Conservation (phyloP, 257 asterid species). For the Ilex asprella region DNA sequence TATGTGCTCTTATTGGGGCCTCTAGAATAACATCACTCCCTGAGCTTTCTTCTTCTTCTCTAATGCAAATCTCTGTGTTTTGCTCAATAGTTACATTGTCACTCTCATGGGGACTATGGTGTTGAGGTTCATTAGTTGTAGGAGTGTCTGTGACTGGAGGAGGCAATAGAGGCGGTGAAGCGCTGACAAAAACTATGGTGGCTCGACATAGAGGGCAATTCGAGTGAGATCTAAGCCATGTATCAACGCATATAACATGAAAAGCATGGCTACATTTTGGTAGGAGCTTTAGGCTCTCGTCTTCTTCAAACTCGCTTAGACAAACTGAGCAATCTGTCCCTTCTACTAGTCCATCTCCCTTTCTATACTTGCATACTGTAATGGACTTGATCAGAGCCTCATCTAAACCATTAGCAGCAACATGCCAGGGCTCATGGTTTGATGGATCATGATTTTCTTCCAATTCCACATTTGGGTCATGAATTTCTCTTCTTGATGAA, state of each 20-base stretch:
- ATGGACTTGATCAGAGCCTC: slow-evolving; percentile 38
- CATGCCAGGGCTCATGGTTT: slow-evolving; percentile 21
- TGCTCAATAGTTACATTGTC: slow-evolving; percentile 2
- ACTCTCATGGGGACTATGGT: slow-evolving; percentile 5
- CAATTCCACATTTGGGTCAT: slow-evolving; percentile 9
- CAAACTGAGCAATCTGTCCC: slow-evolving; percentile 47
- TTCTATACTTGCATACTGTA: slow-evolving; percentile 27
- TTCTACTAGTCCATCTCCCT: slow-evolving; percentile 22
- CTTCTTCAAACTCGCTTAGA: slow-evolving; percentile 45
- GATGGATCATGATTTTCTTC: slow-evolving; percentile 22
- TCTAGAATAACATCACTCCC: neutral
- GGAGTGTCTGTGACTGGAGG: slow-evolving; percentile 12
- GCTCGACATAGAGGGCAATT: slow-evolving; percentile 60
- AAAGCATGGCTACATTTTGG: slow-evolving; percentile 62
- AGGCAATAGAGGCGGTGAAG: slow-evolving; percentile 9
- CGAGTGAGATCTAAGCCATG: slow-evolving; percentile 50
- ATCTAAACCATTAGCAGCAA: slow-evolving; percentile 30
- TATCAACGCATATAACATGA: slow-evolving; percentile 47
- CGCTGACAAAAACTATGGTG: slow-evolving; percentile 10
- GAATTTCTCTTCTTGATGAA: slow-evolving; percentile 13
- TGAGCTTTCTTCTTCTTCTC: slow-evolving; percentile 10
- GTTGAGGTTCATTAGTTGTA: neutral
- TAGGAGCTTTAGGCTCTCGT: slow-evolving; percentile 34
- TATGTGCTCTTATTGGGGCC: neutral
- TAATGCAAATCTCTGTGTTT: slow-evolving; percentile 18